A percentile compares a stretch with the other conserved stretches of the same genome.
These are phyloP conservation scores for Austroboletus festivus DNA, from an alignment of 768 basidiomycete species.

Conservation along the genomic window DNA sequence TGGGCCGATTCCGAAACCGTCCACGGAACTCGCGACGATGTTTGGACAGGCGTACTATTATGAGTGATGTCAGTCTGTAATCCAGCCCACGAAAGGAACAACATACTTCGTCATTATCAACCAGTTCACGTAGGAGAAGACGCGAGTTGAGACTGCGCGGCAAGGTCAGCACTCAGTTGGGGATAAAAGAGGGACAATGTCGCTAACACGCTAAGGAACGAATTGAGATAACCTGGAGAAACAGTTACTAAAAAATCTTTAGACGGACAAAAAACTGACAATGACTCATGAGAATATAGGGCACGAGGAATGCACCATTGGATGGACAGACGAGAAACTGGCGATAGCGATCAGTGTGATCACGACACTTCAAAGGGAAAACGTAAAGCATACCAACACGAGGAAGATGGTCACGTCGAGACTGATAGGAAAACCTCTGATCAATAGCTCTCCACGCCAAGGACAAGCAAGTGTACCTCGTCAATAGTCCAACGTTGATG, in stretches of 20 bases:
- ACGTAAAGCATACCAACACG: conserved; percentile 16
- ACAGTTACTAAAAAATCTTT: not conserved
- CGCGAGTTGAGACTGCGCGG: conserved; percentile 28
- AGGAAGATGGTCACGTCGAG: conserved; percentile 29
- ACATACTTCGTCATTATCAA: conserved; percentile 25
- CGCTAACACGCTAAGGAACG: conserved; percentile 37
- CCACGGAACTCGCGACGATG: conserved; percentile 21
- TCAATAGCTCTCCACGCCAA: not conserved
- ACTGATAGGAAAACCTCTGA: conserved; percentile 15
- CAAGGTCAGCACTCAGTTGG: not conserved
- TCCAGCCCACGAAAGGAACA: not conserved
- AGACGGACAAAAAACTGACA: conserved; percentile 18
- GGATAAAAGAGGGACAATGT: no score
- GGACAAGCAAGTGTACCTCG: conserved; percentile 23
- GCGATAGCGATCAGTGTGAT: conserved; percentile 1
- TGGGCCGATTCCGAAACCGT: conserved; percentile 16
- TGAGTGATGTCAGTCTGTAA: not conserved
- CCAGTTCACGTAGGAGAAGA: conserved; percentile 25
- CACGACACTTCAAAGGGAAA: not conserved
- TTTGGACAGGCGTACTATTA: conserved; percentile 24
- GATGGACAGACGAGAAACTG: conserved; percentile 36
- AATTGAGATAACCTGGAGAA: conserved; percentile 35
- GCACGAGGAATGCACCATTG: conserved; percentile 36
- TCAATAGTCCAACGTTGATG: conserved; percentile 35
- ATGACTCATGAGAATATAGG: conserved; percentile 38